Conservation (phyloP, 2,329 filamentous ascomycete species). For the Daldinia eschscholtzii region DNA sequence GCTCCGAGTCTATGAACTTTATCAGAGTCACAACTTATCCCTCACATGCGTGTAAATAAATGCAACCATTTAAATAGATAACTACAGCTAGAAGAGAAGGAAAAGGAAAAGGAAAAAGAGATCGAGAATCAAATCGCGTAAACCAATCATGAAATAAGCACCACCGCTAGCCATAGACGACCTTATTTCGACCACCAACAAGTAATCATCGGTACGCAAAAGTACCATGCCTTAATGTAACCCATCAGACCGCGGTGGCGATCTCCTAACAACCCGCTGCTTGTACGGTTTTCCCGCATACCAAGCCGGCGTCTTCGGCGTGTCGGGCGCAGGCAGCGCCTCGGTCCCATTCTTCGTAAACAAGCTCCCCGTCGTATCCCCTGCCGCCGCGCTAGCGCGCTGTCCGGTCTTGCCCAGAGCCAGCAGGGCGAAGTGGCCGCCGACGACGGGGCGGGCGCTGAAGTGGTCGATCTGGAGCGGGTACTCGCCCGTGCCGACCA, state of each 20-base stretch:
- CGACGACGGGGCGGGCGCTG: slow-evolving; percentile 78
- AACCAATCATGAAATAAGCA: neutral
- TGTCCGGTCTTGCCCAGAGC: slow-evolving; percentile 59
- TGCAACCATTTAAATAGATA: neutral
- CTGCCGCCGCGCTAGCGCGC: slow-evolving; percentile 35
- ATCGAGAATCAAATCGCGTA: neutral
- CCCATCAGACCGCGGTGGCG: neutral
- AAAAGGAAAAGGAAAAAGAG: neutral
- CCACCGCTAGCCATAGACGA: neutral
- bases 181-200: neutral
- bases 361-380: slow-evolving; percentile 44
- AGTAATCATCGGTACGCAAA: neutral
- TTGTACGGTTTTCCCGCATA: slow-evolving; percentile 18
- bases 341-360: slow-evolving; percentile 44
- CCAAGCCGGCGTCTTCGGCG: slow-evolving; percentile 27
- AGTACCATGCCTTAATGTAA: neutral
- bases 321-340: slow-evolving; percentile 31
- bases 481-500: slow-evolving; percentile 68
- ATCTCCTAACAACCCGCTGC: slow-evolving; percentile 26
- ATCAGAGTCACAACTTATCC: too few species aligned
- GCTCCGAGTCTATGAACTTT: neutral
- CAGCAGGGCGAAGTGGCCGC: slow-evolving; percentile 78
- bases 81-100: neutral
- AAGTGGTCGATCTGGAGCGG: slow-evolving; percentile 68
- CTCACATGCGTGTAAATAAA: neutral